Evolutionary conservation across 1,284 basidiomycete species (phyloP), one percentile per base, ranked within the genome.

Genomic region (Sanghuangporus baumii): DNA sequence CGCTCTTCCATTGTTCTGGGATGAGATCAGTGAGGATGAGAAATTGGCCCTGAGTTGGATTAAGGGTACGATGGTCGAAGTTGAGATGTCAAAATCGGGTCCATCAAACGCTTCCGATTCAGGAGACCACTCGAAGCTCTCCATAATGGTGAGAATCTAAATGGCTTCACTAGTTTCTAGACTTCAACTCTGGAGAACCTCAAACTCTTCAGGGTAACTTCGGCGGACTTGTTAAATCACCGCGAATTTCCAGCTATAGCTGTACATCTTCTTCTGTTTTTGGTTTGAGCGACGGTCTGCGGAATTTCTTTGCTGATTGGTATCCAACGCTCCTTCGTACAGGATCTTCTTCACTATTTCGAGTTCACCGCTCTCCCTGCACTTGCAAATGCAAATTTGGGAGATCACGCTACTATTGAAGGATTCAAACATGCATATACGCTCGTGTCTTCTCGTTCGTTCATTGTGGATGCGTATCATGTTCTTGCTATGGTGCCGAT

Each of bases 401-500:
- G 52, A 20, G 40, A 16, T 47, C 66, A 67, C 0, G 71, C 73
- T 2, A 73, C 79, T 1, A 72, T 88, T 61, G 64, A 73, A 18
- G 83, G 81, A 2, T 94, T 91, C 70, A 77, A 83, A 59, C 80
- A 83, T 63, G 87, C 91, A 1, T 96, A 89, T 74, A 82, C 87
- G 3, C 81, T 96, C 34, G 91, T 96, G 47, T 90, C 88, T 9
- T 93, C 93, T 2, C 81, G 94, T 46, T 89, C 94, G 0, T 98
- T 98, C 75, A 76, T 92, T 59, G 86, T 96, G 59, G 94, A 97
- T 72, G 81, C 86, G 3, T 95, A 87, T 72, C 93, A 96, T 73
- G 86, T 87, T 1, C 78, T 95, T 20, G 84, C 90, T 1, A 90
- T 98, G 83, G 92, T 95, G 12, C 94, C 94, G 1, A 83, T 96